phyloP scores from a whole-genome alignment of 176 grass and related monocot species.

The Stipa capillata region DNA sequence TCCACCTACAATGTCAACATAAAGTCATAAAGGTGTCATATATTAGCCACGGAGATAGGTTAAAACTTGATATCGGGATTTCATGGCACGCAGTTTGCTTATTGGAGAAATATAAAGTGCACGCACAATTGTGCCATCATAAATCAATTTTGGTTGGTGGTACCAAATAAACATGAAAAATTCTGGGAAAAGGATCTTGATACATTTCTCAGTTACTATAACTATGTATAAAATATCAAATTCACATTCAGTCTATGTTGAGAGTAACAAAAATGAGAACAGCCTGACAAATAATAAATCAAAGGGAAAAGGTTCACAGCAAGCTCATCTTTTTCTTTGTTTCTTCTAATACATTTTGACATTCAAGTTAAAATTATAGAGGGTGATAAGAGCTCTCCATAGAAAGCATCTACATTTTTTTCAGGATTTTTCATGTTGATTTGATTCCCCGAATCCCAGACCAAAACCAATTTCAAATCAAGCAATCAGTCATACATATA shows the following conservation, averaged over 20 bases:
- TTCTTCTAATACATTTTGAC: background rate
- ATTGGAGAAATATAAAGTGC: background rate
- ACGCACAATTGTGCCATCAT: background rate
- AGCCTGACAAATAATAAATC: too few relatives aligned
- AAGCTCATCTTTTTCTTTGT: background rate
- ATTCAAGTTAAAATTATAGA: background rate
- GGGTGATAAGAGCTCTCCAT: background rate
- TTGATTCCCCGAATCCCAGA: too few relatives aligned
- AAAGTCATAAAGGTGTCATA: background rate
- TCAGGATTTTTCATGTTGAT: too few relatives aligned
- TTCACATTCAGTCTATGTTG: background rate
- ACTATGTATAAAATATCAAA: background rate
- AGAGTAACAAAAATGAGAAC: too few relatives aligned
- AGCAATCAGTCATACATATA: background rate
- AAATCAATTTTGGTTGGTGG: background rate
- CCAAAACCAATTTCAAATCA: too few relatives aligned
- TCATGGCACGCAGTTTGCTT: background rate
- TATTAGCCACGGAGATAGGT: background rate
- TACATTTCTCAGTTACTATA: background rate
- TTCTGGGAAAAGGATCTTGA: background rate
- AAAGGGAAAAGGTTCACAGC: too few relatives aligned
- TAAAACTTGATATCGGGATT: background rate
- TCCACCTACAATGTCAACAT: conserved; percentile 61
- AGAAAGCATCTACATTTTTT: too few relatives aligned
- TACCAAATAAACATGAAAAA: background rate